phyloP scores from a whole-genome alignment of 768 basidiomycete genomes.

The Lentinus tigrinus region DNA sequence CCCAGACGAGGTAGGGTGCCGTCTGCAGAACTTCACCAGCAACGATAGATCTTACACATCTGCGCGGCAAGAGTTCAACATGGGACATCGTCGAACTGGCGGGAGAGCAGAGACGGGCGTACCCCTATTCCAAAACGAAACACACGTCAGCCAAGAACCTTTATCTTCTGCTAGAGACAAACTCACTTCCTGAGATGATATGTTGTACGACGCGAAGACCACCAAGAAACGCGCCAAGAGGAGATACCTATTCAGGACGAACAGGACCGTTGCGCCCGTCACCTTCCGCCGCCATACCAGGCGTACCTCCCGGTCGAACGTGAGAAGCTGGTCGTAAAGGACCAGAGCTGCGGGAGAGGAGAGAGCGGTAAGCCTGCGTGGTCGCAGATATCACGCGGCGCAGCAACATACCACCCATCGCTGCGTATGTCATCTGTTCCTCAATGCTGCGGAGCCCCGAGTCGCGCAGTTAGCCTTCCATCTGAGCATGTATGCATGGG shows the following conservation, averaged over 20 bases:
- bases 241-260: constrained; percentile 14
- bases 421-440: too few relatives aligned
- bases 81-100: too few relatives aligned
- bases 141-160: too few relatives aligned
- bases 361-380: background rate
- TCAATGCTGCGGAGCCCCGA: too few relatives aligned
- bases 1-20: background rate
- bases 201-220: background rate
- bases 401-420: too few relatives aligned
- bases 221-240: background rate
- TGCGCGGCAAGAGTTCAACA: background rate
- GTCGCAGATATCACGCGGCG: background rate
- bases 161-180: too few relatives aligned
- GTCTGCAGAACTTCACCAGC: background rate
- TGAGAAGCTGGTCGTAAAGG: constrained; percentile 19
- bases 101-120: too few relatives aligned
- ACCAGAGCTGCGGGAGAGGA: constrained; percentile 5
- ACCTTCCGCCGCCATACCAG: constrained; percentile 9
- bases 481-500: too few relatives aligned
- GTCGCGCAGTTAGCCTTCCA: too few relatives aligned
- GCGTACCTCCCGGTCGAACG: constrained; percentile 14
- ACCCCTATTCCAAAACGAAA: too few relatives aligned
- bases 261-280: constrained; percentile 10
- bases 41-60: too few relatives aligned
- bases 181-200: too few relatives aligned